Evolutionary conservation across 2,329 filamentous ascomycete genomes (phyloP).

Genomic region (Aschersonia sp.): DNA sequence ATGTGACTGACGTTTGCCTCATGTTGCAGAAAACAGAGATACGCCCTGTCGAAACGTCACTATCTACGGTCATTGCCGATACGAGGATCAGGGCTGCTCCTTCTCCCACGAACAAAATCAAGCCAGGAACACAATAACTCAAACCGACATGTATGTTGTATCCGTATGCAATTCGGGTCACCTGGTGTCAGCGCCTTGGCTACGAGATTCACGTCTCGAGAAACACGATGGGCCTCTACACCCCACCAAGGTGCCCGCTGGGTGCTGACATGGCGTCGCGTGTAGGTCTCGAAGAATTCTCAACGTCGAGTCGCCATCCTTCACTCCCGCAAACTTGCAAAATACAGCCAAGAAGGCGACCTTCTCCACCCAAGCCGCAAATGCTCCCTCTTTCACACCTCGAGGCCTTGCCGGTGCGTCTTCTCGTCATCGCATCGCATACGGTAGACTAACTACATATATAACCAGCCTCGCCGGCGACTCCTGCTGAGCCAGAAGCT

Average conservation of each 20-base stretch:
- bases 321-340: slow-evolving; percentile 51
- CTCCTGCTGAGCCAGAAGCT: slow-evolving; percentile 26
- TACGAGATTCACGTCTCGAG: too few species aligned
- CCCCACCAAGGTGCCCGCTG: too few species aligned
- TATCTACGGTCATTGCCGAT: slow-evolving; percentile 86
- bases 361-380: slow-evolving; percentile 83
- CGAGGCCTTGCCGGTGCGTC: slow-evolving; percentile 36
- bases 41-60: slow-evolving; percentile 84
- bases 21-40: slow-evolving; percentile 58
- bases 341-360: slow-evolving; percentile 50
- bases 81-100: slow-evolving; percentile 79
- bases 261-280: not conserved
- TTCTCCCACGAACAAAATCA: slow-evolving; percentile 64
- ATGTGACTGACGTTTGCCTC: not conserved
- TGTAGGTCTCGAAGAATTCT: slow-evolving; percentile 55
- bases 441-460: too few species aligned
- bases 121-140: slow-evolving; percentile 34
- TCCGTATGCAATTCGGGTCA: not conserved
- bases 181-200: too few species aligned
- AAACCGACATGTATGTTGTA: slow-evolving; percentile 35
- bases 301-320: slow-evolving; percentile 92
- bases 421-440: too few species aligned
- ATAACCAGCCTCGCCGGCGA: slow-evolving; percentile 17
- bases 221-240: too few species aligned
- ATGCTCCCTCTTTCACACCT: slow-evolving; percentile 73